Evolutionary conservation across 1,284 basidiomycete genomes (phyloP), one percentile per base, ranked within the genome.

Genomic region (Malassezia furfur): DNA sequence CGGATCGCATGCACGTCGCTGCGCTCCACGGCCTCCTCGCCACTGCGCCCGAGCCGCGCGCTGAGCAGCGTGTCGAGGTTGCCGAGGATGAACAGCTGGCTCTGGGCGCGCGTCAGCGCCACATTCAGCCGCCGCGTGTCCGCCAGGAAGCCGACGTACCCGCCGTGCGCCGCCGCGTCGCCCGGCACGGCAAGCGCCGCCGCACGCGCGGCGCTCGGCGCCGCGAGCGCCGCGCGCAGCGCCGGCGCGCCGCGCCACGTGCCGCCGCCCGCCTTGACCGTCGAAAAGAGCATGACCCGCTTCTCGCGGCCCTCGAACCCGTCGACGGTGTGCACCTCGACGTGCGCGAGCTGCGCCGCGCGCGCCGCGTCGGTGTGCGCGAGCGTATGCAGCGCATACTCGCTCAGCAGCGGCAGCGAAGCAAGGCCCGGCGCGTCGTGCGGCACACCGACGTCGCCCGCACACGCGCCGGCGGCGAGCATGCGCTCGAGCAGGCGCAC

Each of bases 51-150:
- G 32, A 62, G 43, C n/a, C 1, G 86, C 88, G 15, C 63, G 36
- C 61, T 69, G 52, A 77, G 77, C 47, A 91, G 78, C 30, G 88
- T 91, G 54, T 78, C 77, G 58, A 86, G 78, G 57, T 81, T 87
- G 30, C 93, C 94, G 65, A 98, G 81, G 54, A 99, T 84, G 68
- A 96, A 80, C 3, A 98, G 78, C 76, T 96, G 96, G 36, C 83
- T 83, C 51, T 86, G 83, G 0, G 93, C 91, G 3, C 94, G 83
- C 0, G 94, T 98, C 71, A 98, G 88, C 3, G 89, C 88, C 32
- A 99, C 94, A 70, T 98, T 98, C 79, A 96, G 85, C 34, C 94
- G 78, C 41, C 93, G 80, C 87, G 90, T 93, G 73, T 96, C 94
- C 64, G 86, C 88, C 12, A 98, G 79, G 10, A 99, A 81, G 54